A percentile compares a stretch with the other conserved stretches of the same genome.
These are phyloP conservation scores for Mimosa pudica DNA, from an alignment of 306 rosid genomes.

Conservation along the genomic window DNA sequence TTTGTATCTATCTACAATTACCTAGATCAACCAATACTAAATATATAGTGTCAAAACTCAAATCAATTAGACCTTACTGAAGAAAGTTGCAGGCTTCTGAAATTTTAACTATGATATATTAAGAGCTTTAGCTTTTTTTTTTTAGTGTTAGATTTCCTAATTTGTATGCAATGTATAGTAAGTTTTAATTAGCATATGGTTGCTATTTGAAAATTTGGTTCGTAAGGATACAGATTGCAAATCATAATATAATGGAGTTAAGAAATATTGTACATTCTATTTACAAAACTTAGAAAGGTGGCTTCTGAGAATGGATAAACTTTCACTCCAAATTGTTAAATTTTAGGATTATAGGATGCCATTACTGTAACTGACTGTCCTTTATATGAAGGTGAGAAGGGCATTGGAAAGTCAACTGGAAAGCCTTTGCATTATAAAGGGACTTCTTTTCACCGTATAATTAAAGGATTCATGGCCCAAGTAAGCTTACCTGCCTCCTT, in stretches of 20 bases:
- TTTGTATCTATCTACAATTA: background rate
- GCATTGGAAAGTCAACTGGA: slow-evolving; percentile 77
- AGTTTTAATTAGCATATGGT: no score
- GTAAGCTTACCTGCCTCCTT: slow-evolving; percentile 52
- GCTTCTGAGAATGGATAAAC: slow-evolving; percentile 8
- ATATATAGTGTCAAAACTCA: background rate
- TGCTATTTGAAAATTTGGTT: background rate
- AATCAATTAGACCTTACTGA: slow-evolving; percentile 12
- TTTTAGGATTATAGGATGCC: background rate
- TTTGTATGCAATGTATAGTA: background rate
- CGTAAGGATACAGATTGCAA: background rate
- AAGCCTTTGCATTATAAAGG: slow-evolving; percentile 91
- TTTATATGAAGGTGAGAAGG: slow-evolving; percentile 78
- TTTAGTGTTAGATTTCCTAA: slow-evolving; percentile 6
- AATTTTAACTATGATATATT: slow-evolving; percentile 6
- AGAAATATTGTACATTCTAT: background rate
- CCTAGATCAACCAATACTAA: background rate
- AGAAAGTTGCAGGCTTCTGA: slow-evolving; percentile 6
- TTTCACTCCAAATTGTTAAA: slow-evolving; percentile 8
- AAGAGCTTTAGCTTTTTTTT: background rate
- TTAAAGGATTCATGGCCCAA: slow-evolving; percentile 97
- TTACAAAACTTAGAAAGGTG: background rate
- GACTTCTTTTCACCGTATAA: slow-evolving; percentile 80
- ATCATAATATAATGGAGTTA: background rate
- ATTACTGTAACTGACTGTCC: slow-evolving; percentile 27